Conservation (phyloP, 495 filamentous ascomycete species). For the Aspergillus hancockii region DNA sequence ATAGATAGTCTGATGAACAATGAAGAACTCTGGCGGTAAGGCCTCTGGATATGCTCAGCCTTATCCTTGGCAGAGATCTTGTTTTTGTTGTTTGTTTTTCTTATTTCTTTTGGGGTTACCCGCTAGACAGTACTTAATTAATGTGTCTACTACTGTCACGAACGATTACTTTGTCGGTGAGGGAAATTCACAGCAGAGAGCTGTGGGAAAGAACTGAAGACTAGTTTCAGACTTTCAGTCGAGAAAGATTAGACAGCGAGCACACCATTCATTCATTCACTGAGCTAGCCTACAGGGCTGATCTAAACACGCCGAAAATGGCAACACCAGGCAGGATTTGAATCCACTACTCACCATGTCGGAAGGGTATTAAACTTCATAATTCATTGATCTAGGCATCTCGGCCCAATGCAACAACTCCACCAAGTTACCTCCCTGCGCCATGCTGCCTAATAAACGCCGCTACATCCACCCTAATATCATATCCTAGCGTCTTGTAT, state of each 20-base stretch:
- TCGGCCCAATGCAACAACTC: slow-evolving; percentile 5
- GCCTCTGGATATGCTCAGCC: neutral
- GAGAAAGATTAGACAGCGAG: neutral
- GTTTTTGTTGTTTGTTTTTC: neutral
- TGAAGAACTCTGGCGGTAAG: neutral
- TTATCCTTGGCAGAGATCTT: neutral
- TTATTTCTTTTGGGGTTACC: neutral
- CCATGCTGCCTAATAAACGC: slow-evolving; percentile 23
- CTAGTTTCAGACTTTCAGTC: neutral
- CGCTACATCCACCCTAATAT: slow-evolving; percentile 14
- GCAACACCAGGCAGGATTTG: neutral
- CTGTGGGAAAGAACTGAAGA: neutral
- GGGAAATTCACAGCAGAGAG: neutral
- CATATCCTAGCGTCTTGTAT: slow-evolving; percentile 10
- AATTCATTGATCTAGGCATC: slow-evolving; percentile 15
- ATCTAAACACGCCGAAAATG: neutral
- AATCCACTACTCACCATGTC: neutral
- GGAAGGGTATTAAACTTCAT: slow-evolving; percentile 6
- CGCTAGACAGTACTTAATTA: too few species aligned
- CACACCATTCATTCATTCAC: neutral
- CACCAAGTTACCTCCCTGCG: slow-evolving; percentile 20
- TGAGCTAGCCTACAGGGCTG: neutral
- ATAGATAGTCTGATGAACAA: neutral
- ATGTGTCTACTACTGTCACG: too few species aligned
- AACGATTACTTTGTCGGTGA: too few species aligned